Percentiles rank a stretch among this genome's conserved stretches.
These are phyloP conservation scores for Zymoseptoria pseudotritici DNA, from an alignment of 2,329 filamentous ascomycete species.

Conservation along the genomic window DNA sequence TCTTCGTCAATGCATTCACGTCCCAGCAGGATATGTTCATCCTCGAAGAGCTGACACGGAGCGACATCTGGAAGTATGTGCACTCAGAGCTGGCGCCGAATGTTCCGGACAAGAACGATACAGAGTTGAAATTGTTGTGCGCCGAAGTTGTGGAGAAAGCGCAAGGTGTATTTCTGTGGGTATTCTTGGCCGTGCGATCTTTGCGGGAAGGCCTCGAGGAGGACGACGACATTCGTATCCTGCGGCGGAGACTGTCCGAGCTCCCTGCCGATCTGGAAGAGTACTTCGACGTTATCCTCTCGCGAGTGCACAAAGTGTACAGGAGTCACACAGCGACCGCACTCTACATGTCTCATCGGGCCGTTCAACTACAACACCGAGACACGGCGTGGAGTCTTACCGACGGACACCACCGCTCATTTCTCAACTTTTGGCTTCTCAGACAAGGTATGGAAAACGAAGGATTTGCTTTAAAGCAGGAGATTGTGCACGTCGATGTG, in stretches of 20 bases:
- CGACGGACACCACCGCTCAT: too few relatives aligned
- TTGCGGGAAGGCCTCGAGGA: background rate
- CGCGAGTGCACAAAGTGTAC: conserved; percentile 6
- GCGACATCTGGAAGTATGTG: conserved; percentile 4
- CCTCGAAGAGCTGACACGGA: conserved; percentile 8
- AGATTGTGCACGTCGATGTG: too few relatives aligned
- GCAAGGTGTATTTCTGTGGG: conserved; percentile 19
- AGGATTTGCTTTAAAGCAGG: too few relatives aligned
- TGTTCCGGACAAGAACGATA: too few relatives aligned
- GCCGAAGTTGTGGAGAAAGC: conserved; percentile 7
- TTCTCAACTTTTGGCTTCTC: too few relatives aligned
- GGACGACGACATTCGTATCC: conserved; percentile 1
- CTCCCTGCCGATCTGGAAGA: conserved; percentile 9
- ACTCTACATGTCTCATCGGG: background rate
- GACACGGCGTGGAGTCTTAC: too few relatives aligned
- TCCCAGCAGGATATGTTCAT: conserved; percentile 2
- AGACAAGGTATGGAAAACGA: too few relatives aligned
- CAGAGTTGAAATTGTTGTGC: too few relatives aligned
- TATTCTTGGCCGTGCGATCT: conserved; percentile 8
- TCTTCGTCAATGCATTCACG: conserved; percentile 9
- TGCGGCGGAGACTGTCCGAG: conserved; percentile 1
- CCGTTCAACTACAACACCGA: too few relatives aligned
- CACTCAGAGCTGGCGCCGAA: background rate
- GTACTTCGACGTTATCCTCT: conserved; percentile 12
- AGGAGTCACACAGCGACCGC: conserved; percentile 3